Conservation (phyloP, 1,284 basidiomycete genomes). For the Volvariella surrecta region DNA sequence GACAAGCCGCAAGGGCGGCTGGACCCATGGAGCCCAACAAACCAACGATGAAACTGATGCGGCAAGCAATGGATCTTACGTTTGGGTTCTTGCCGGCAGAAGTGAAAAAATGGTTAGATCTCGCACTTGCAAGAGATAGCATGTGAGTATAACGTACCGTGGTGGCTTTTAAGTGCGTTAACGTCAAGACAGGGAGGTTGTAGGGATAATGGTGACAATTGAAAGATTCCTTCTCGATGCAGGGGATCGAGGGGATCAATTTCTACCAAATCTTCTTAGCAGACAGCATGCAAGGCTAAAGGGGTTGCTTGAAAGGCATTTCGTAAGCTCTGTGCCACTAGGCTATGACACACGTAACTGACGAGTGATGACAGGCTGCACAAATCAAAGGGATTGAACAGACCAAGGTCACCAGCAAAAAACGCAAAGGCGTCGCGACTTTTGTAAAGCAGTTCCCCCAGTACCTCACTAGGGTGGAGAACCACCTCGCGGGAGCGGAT, state of each 20-base stretch:
- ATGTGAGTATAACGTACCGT: slow-evolving; percentile 47
- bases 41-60: slow-evolving; percentile 72
- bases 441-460: slow-evolving; percentile 92
- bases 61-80: slow-evolving; percentile 88
- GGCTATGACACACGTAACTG: slow-evolving; percentile 3
- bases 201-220: slow-evolving; percentile 76
- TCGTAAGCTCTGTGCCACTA: slow-evolving; percentile 46
- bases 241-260: slow-evolving; percentile 71
- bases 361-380: slow-evolving; percentile 46
- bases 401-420: slow-evolving; percentile 87
- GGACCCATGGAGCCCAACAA: slow-evolving; percentile 41
- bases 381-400: slow-evolving; percentile 89
- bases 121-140: slow-evolving; percentile 65
- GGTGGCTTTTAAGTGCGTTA: neutral
- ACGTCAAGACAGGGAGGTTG: slow-evolving; percentile 55
- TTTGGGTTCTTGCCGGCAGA: slow-evolving; percentile 89
- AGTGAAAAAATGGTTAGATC: slow-evolving; percentile 81
- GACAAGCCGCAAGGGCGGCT: slow-evolving; percentile 75
- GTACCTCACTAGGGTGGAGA: slow-evolving; percentile 81
- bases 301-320: slow-evolving; percentile 65
- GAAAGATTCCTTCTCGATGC: slow-evolving; percentile 78
- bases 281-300: slow-evolving; percentile 78
- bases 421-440: slow-evolving; percentile 86
- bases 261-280: slow-evolving; percentile 66
- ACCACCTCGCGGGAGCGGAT: slow-evolving; percentile 75